Conservation (phyloP, 805 yeast species). For the Hermanozyma aechmeae region DNA sequence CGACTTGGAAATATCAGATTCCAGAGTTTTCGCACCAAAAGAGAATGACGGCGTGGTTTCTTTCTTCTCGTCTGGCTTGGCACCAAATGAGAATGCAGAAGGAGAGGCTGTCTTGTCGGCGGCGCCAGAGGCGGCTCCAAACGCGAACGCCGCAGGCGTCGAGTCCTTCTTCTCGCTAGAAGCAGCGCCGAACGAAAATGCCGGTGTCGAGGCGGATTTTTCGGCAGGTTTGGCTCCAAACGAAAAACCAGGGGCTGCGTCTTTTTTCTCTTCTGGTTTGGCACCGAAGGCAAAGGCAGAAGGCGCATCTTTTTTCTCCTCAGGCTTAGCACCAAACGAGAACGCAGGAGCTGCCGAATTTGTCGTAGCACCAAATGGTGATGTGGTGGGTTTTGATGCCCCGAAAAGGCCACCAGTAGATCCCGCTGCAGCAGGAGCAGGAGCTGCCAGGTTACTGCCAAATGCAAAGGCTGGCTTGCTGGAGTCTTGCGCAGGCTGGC, state of each 20-base stretch:
- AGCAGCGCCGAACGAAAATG: slow-evolving; percentile 6
- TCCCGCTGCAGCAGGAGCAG: slow-evolving; percentile 1
- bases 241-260: slow-evolving; percentile 3
- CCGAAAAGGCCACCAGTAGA: slow-evolving; percentile 1
- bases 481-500: slow-evolving; percentile 1
- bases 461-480: neutral
- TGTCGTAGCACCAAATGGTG: slow-evolving; percentile 1
- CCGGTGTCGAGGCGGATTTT: slow-evolving; percentile 5
- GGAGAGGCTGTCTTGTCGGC: slow-evolving; percentile 5
- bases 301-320: slow-evolving; percentile 3
- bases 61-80: slow-evolving; percentile 2
- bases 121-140: slow-evolving; percentile 13
- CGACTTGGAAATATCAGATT: too few relatives aligned
- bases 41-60: slow-evolving; percentile 6
- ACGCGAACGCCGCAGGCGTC: slow-evolving; percentile 11
- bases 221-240: slow-evolving; percentile 7
- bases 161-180: slow-evolving; percentile 3
- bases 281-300: slow-evolving; percentile 2
- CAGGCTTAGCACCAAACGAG: slow-evolving; percentile 10
- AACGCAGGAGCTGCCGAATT: slow-evolving; percentile 1
- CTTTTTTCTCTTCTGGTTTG: slow-evolving; percentile 2
- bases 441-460: neutral
- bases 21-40: slow-evolving; percentile 20
- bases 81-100: slow-evolving; percentile 5
- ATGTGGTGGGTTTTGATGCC: neutral